Base-by-base conservation (phyloP, 352 stramenopile genomes). In the Phytophthora multivora region DNA sequence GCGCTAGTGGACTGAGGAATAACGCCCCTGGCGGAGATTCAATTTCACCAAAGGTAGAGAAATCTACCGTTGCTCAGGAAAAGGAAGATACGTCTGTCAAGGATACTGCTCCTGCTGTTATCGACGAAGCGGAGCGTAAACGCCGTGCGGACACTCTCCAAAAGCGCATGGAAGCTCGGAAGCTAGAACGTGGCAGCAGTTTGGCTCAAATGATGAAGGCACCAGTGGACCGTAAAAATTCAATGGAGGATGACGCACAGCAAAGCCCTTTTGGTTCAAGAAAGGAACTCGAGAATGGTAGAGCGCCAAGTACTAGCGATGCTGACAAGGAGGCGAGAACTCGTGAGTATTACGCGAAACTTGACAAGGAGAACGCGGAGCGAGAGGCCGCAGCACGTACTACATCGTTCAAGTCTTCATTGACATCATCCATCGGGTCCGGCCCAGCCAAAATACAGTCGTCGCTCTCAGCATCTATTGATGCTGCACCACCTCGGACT, bases 341-440 rank as follows among this genome's bases (percentile, higher is more conserved):
- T 15, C 69, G 73, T 1, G 76, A 81, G 28, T 89, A 76, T 59
- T 94, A 80, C 50, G 71, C 61, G 2, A 86, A 80, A 13, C 54
- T 90, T 5, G 65, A 91, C 28, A 76, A 77, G 18, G 83, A 91
- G 36, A 75, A 88, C 4, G 49, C 62, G 9, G 68, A 79, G 11
- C 71, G 66, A 23, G 80, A 89, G 45, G 48, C 54, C 8, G 61
- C 63, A 30, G 64, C 70, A 30, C 79, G 79, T 41, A 62, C 66
- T 51, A 59, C 60, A 40, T 56, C 63, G 11, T 86, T 89, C 12
- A 77, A 83, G 38, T 92, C 83, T 3, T 89, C 83, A 11, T 64
- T 88, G 18, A 49, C 45, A 21, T 63, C 66, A n/a, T 83, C 77
- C 6, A 62, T 82, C 42, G 53, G 60, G 13, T 16, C 66, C 7